These are phyloP conservation scores for Curvularia lunata DNA, from an alignment of 2,329 filamentous ascomycete genomes.

Conservation along the genomic window DNA sequence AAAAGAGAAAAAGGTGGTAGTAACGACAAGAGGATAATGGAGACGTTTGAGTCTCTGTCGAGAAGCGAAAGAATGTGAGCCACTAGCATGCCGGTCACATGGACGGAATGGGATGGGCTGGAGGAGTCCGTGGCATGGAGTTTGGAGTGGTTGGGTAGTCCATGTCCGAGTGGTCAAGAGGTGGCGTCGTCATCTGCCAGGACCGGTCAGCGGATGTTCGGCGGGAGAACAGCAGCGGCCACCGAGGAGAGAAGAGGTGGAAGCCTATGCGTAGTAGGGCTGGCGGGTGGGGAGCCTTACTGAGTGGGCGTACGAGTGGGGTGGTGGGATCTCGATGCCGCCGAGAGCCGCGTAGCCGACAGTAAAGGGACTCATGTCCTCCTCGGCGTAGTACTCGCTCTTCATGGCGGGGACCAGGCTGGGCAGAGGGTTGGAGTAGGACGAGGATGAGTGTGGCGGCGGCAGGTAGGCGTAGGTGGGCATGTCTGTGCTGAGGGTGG, in stretches of 20 bases:
- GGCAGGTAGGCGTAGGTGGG: constrained; percentile 64
- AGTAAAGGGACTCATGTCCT: constrained; percentile 69
- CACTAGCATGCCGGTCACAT: constrained; percentile 26
- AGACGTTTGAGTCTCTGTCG: constrained; percentile 10
- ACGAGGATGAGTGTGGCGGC: constrained; percentile 52
- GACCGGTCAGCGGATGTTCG: constrained; percentile 46
- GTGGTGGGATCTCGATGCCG: constrained; percentile 67
- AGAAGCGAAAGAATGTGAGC: constrained; percentile 13
- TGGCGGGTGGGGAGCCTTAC: constrained; percentile 66
- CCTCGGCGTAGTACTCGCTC: constrained; percentile 66
- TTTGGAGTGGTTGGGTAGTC: constrained; percentile 69
- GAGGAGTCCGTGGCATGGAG: constrained; percentile 74
- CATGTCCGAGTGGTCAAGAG: constrained; percentile 69
- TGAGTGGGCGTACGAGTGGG: constrained; percentile 69
- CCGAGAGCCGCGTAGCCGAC: constrained; percentile 70
- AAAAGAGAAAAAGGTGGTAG: constrained; percentile 1
- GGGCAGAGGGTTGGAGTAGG: constrained; percentile 64
- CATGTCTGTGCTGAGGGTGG: constrained; percentile 47
- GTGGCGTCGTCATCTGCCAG: constrained; percentile 68
- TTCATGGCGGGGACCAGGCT: constrained; percentile 69
- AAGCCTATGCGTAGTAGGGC: constrained; percentile 45
- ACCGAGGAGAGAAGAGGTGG: constrained; percentile 31
- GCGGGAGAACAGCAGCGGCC: constrained; percentile 30
- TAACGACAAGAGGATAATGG: constrained; percentile 33
- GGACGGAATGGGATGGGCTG: constrained; percentile 48